Evolutionary conservation across 495 filamentous ascomycete genomes (phyloP), one percentile per base, ranked within the genome.

Genomic region (Daldinia loculata): DNA sequence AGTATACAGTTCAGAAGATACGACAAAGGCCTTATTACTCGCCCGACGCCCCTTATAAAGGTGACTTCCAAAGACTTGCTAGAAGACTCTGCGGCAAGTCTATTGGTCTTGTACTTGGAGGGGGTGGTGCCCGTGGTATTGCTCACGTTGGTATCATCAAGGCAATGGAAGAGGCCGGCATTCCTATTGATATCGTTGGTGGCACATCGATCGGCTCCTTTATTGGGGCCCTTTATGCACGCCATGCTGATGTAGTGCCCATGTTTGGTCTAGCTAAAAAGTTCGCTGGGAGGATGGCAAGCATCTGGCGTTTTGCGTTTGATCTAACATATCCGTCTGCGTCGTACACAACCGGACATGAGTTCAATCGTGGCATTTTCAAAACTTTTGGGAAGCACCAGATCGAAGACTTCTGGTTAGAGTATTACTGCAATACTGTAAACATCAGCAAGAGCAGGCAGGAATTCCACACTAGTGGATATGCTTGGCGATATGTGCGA

Each of bases 341-440:
- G 24, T 97, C 94, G 14, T 99, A 99, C 79, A 99, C 95, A 6
- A 99, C 95, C 0, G 95, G 95, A 4, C 95, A 99, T 78, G 95
- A 98, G 74, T 99, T 99, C 87, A 99, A 99, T 76, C 92, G 95
- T 3, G 96, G 96, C 11, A 98, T 99, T 75, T 99, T 98, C 87
- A 98, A 98, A 80, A 93, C 95, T 0, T 97, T 99, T 78, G 95
- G 93, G 8, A 92, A 97, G 67, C 90, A 91, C 39, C 95, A 98
- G 78, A 98, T 99, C 61, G 95, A 99, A 80, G 96, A 98, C 77
- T 98, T 98, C 77, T 98, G 95, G 95, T 87, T 99, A 15, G 93
- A 97, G 66, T 99, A 94, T 80, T 99, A 98, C 84, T 98, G 96
- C 84, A 99, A 99, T 78, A 98, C 94, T 0, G 98, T 96, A 27